Evolutionary conservation across 108 stramenopile species (phyloP), one percentile per base, ranked within the genome.

Genomic region (Nitzschia palea): DNA sequence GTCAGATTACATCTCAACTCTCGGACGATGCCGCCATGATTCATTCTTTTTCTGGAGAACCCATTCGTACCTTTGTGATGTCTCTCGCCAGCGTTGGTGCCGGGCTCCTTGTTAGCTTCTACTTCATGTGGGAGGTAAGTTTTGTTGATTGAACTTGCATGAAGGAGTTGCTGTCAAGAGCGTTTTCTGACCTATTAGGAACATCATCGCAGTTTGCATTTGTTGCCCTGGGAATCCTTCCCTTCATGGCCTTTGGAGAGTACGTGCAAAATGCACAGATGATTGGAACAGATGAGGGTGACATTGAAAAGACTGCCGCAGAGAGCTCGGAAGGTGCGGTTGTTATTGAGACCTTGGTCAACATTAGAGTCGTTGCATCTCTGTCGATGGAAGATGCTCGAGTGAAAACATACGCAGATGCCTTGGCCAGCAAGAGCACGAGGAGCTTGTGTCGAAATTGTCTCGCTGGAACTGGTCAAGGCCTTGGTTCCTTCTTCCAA

Each of bases 191-290:
- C n/a, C n/a, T n/a, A n/a, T 63, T 50, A n/a, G n/a, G n/a, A n/a
- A n/a, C n/a, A n/a, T n/a, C 50, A 10, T 50, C 15, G 18, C 29
- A 66, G 44, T 69, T 79, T 69, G 78, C 78, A 3, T 73, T 79
- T 20, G 52, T 73, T 14, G 65, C 70, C 15, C 70, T 89, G 23
- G 79, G 59, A 10, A 76, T 79, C 31, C 58, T 93, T 43, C 89
- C 89, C 6, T 70, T 84, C 57, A 76, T 79, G 80, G 84, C 74
- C 36, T 84, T 75, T 56, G 90, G 87, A 36, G 74, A 82, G 10
- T 77, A 79, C 30, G 40, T 93, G 29, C 84, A 93, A 58, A 91
- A 91, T 84, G 77, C 87, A 81, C 44, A 74, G 33, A 86, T 74
- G 65, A 63, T 80, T 45, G 85, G 79, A 48, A 71, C 70, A 70